Evolutionary conservation across 257 asterid genomes (phyloP), one percentile per base, ranked within the genome.

Genomic region (Solanum chilense): DNA sequence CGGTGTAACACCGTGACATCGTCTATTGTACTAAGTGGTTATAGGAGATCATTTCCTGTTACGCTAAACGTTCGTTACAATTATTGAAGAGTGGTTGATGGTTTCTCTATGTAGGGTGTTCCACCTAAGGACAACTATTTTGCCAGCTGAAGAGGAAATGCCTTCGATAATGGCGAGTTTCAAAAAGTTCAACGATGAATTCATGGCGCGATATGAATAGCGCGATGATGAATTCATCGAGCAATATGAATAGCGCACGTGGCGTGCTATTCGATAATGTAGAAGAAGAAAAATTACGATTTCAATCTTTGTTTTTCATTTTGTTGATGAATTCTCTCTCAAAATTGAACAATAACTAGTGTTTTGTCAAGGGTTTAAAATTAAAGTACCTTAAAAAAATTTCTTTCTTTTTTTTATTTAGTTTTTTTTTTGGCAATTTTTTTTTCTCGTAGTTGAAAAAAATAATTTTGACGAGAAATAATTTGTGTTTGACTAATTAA

Each of bases 91-190:
- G 29, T 21, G 52, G 4, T 3, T 25, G 83, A 9, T 77, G 64
- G 49, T 87, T 33, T 47, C 23, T 73, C n/a, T 64, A 29, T 71
- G 81, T 86, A 97, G 99, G 97, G 98, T 95, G 9, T 97, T 97
- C 91, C 99, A 97, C 88, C 91, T 97, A 91, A 91, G 99, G 91
- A 97, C 99, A 88, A 96, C 99, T 68, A 97, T 97, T 88, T 91
- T 97, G 88, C 98, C 99, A 2, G 98, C 97, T 7, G 99, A 97
- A 96, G 98, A 96, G 90, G 99, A 97, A 42, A 95, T 96, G 98
- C 98, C 98, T 9, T 94, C 91, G 18, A 96, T 95, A 25, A 96
- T 95, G 98, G 93, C 52, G 25, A 94, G 98, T 89, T 96, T 96
- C 96, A 95, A 95, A 92, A 95, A 94, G 91, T 95, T 96, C 91